Evolutionary conservation across 495 filamentous ascomycete species (phyloP), one percentile per base, ranked within the genome.

Genomic region (Thozetella sp.): DNA sequence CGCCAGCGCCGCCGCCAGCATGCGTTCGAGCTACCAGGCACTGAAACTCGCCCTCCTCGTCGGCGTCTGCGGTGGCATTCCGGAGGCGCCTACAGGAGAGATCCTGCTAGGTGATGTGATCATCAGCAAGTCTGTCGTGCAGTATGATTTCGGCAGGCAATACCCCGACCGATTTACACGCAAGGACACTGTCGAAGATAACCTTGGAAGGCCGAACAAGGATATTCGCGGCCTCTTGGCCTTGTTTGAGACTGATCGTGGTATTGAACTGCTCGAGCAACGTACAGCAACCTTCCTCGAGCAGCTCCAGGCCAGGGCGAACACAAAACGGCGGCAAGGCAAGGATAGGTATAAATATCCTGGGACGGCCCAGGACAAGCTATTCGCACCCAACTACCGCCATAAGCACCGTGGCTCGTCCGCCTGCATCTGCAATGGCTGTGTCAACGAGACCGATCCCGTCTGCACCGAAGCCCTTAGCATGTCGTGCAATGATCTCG

Each of bases 21-120:
- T 76, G 6, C 59, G 56, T n/a, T 51, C 62, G 26, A 78, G 71
- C 63, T 79, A 67, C 57, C 25, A 51, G 6, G 26, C 51, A 15
- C 34, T 72, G 0, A 27, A 58, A 53, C 59, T 67, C 12, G 60
- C 54, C 20, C 55, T 74, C n/a, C 20, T 74, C 15, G 70, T 73
- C 2, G 73, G 73, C 3, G 57, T 76, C 9, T 69, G 73, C 26
- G 73, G 72, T 2, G 73, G 66, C 17, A 60, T 67, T 2, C 72
- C 70, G 3, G 15, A 22, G 20, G 51, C 25, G 12, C 54, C 46
- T 19, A 24, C 50, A 2, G 51, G 58, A n/a, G 67, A 75, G 27
- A 60, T 76, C 12, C 54, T 76, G 24, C 70, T 80, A 6, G 78
- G 79, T 11, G 79, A 82, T 63, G 72, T 80, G 1, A 65, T 80